Evolutionary conservation across 495 filamentous ascomycete species (phyloP).

Genomic region (Podospora bellae-mahoneyi): DNA sequence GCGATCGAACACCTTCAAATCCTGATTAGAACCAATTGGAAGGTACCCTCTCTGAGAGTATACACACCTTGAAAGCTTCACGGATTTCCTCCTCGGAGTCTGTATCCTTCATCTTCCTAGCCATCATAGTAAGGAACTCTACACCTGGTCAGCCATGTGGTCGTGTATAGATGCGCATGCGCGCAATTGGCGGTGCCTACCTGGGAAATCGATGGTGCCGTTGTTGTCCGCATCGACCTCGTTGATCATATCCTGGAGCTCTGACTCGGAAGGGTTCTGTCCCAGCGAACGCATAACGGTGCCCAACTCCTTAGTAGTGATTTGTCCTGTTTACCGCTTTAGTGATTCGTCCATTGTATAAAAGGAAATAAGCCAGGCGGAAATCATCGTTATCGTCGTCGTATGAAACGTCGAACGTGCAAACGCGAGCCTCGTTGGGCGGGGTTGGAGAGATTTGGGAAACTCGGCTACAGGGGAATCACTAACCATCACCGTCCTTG

Average conservation of each 20-base stretch:
- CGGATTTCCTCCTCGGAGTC: slow-evolving; percentile 99
- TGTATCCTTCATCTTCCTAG: slow-evolving; percentile 99
- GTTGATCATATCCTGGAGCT: slow-evolving; percentile 99
- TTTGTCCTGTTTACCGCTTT: slow-evolving; percentile 67
- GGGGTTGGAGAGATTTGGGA: slow-evolving; percentile 6
- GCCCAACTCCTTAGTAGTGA: slow-evolving; percentile 98
- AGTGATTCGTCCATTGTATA: slow-evolving; percentile 16
- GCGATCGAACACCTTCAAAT: slow-evolving; percentile 86
- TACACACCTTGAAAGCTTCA: slow-evolving; percentile 59
- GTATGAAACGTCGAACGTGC: slow-evolving; percentile 15
- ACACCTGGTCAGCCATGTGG: slow-evolving; percentile 30
- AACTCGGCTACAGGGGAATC: slow-evolving; percentile 11
- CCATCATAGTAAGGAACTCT: slow-evolving; percentile 99
- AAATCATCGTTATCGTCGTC: background rate
- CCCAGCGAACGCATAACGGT: slow-evolving; percentile 99
- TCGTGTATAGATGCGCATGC: slow-evolving; percentile 8
- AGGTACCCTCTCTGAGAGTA: background rate
- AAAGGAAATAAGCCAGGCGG: background rate
- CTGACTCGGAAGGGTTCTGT: slow-evolving; percentile 98
- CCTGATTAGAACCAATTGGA: background rate
- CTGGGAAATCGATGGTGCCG: slow-evolving; percentile 98
- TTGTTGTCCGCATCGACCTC: slow-evolving; percentile 99
- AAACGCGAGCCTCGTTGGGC: slow-evolving; percentile 5
- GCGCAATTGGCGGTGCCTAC: slow-evolving; percentile 46
- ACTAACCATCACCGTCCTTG: slow-evolving; percentile 99